A percentile compares a stretch with the other conserved stretches of the same genome.
Evolutionary conservation across 2,329 filamentous ascomycete species (phyloP).

Genomic region (Metarhizium humberi): DNA sequence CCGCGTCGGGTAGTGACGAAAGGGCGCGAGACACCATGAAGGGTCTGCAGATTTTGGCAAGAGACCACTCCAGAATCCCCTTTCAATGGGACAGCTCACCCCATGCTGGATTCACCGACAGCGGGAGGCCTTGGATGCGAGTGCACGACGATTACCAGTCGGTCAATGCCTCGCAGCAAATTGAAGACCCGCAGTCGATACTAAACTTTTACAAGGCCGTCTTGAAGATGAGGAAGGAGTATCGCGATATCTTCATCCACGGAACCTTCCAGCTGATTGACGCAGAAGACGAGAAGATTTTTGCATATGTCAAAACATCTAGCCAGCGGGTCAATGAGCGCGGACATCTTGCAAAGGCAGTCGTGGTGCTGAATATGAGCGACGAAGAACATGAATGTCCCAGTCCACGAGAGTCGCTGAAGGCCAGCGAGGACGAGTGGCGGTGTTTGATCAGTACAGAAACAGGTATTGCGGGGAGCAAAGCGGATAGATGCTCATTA

Average conservation of each 20-base stretch:
- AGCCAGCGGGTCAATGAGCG: not conserved
- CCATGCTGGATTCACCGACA: slow-evolving; percentile 51
- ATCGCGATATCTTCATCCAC: slow-evolving; percentile 51
- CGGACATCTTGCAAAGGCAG: not conserved
- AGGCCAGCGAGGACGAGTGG: not conserved
- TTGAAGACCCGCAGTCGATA: slow-evolving; percentile 34
- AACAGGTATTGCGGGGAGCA: not conserved
- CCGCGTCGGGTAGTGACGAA: slow-evolving; percentile 36
- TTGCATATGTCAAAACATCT: slow-evolving; percentile 40
- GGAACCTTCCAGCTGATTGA: slow-evolving; percentile 47
- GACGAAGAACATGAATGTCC: not conserved
- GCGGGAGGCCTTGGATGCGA: slow-evolving; percentile 54
- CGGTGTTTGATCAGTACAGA: not conserved
- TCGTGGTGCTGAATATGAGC: not conserved
- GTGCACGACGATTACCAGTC: slow-evolving; percentile 47
- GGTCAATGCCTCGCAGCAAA: slow-evolving; percentile 47
- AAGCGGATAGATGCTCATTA: not conserved
- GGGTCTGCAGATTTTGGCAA: slow-evolving; percentile 46
- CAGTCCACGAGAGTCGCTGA: not conserved
- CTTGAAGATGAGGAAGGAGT: slow-evolving; percentile 41
- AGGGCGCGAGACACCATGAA: slow-evolving; percentile 43
- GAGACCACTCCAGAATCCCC: slow-evolving; percentile 56
- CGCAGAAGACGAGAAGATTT: slow-evolving; percentile 42
- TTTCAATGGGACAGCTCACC: slow-evolving; percentile 54
- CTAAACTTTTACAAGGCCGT: slow-evolving; percentile 50